Base-by-base conservation (phyloP, 805 yeast species). In the Nakazawaea anatomiae region DNA sequence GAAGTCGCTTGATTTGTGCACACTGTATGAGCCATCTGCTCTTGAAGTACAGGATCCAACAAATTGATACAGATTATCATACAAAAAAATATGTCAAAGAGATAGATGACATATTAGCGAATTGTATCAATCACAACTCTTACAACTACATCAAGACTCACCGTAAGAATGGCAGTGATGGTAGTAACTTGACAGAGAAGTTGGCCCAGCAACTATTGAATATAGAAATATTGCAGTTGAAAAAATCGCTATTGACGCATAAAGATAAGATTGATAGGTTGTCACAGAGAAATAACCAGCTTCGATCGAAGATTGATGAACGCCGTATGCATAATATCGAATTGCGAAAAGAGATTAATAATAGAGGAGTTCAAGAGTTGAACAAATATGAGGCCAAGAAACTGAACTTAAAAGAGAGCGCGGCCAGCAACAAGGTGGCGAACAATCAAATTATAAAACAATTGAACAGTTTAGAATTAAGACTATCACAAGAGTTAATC, bases 161-260 rank as follows among this genome's bases (percentile, higher is more conserved):
- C 28, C 4, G 8, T 5, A 39, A 6, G 18, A 14, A 29, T 14
- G 46, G 30, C 12, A 25, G 35, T 8, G 44, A 35, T 11, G 7
- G 32, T 11, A 14, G 30, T 5, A 35, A 28, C 25, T 44, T 44
- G 41, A 36, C 47, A 27, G 14, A 5, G 25, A 55, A 63, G 43
- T 50, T 68, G 44, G 62, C 70, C 1, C 62, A 63, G 44, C 62
- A 65, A 60, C 52, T 68, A 10, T 44, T 67, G 44, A 61, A 57
- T 40, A 64, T 67, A 30, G 68, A 65, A 42, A 54, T 58, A 4
- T 18, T 59, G 5, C 58, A 58, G 39, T 51, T 43, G 41, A 46
- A 50, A 14, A 57, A 52, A 42, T 57, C 52, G 28, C 54, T 53
- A 18, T 39, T 62, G 29, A n/a, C 44, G 10, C 29, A 46, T 12